Evolutionary conservation across 495 filamentous ascomycete species (phyloP).

Genomic region (Aspergillus indologenus): DNA sequence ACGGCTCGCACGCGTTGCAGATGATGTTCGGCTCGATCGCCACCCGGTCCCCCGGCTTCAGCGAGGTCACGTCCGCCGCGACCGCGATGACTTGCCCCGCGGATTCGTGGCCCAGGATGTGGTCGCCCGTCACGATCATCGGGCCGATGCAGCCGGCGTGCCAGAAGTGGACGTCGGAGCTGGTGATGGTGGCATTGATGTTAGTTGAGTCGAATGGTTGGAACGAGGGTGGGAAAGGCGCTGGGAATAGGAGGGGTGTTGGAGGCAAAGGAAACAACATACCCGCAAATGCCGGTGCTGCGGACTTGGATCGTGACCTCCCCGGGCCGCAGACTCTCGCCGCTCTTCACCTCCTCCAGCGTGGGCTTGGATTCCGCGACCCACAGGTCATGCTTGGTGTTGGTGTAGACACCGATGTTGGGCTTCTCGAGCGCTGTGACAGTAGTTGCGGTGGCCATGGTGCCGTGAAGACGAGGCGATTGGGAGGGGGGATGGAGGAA

Average conservation of each 20-base stretch:
- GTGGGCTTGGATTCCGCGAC: constrained; percentile 73
- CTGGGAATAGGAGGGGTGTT: too few species aligned
- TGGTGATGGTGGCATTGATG: constrained; percentile 27
- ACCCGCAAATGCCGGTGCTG: constrained; percentile 94
- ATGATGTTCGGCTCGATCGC: constrained; percentile 90
- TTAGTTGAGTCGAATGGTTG: background rate
- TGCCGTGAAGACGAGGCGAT: background rate
- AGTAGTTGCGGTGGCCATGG: constrained; percentile 40
- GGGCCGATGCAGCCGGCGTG: constrained; percentile 89
- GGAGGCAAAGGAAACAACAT: constrained; percentile 26
- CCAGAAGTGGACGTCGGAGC: constrained; percentile 96
- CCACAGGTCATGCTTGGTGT: constrained; percentile 89
- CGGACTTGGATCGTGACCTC: constrained; percentile 82
- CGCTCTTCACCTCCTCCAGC: constrained; percentile 68
- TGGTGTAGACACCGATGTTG: constrained; percentile 95
- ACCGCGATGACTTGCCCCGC: constrained; percentile 78
- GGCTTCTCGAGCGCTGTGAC: constrained; percentile 52
- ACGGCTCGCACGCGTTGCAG: constrained; percentile 85
- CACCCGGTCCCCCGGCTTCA: constrained; percentile 80
- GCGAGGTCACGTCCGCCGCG: constrained; percentile 67
- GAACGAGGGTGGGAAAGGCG: too few species aligned
- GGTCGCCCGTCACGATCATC: constrained; percentile 83
- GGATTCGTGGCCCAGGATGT: constrained; percentile 92
- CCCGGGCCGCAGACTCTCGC: constrained; percentile 67
- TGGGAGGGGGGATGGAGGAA: too few species aligned